phyloP scores from a whole-genome alignment of 495 filamentous ascomycete genomes.

The Aspergillus coremiiformis region DNA sequence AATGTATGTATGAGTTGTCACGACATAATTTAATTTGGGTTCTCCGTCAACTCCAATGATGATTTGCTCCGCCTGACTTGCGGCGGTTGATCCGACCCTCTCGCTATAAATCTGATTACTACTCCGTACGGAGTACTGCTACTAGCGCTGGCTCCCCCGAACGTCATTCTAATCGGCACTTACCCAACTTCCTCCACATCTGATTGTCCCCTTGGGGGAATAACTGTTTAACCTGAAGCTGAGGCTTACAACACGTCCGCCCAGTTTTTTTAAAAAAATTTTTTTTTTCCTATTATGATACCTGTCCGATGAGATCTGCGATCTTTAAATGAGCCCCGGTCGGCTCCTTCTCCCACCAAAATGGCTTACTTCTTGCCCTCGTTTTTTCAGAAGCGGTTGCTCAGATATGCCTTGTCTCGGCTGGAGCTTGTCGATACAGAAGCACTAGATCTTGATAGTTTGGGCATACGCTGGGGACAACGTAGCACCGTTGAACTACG shows the following conservation, averaged over 20 bases:
- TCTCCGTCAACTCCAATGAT: neutral
- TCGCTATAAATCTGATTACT: conserved; percentile 1
- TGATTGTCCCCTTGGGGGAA: neutral
- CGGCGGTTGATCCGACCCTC: conserved; percentile 16
- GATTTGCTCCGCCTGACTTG: conserved; percentile 32
- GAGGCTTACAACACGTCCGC: neutral
- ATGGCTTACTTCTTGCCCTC: conserved; percentile 61
- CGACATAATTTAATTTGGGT: conserved; percentile 13
- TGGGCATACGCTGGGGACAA: conserved; percentile 71
- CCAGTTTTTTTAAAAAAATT: neutral
- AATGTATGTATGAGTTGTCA: conserved; percentile 21
- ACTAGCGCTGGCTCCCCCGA: conserved; percentile 15
- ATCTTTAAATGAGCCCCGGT: conserved; percentile 26
- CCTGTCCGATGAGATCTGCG: conserved; percentile 21
- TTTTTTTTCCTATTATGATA: conserved; percentile 20
- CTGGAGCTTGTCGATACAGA: conserved; percentile 77
- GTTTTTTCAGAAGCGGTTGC: conserved; percentile 71
- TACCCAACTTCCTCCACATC: conserved; percentile 6
- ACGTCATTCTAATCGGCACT: conserved; percentile 18
- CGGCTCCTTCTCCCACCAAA: conserved; percentile 23
- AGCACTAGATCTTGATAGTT: conserved; percentile 66
- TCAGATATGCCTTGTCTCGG: conserved; percentile 72
- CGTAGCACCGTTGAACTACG: conserved; percentile 70
- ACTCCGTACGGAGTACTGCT: neutral
- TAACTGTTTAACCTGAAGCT: neutral